Percentiles rank a stretch among this genome's conserved stretches.
These are phyloP conservation scores for Beauveria sp. DNA, from an alignment of 2,329 filamentous ascomycete genomes.

Conservation along the genomic window DNA sequence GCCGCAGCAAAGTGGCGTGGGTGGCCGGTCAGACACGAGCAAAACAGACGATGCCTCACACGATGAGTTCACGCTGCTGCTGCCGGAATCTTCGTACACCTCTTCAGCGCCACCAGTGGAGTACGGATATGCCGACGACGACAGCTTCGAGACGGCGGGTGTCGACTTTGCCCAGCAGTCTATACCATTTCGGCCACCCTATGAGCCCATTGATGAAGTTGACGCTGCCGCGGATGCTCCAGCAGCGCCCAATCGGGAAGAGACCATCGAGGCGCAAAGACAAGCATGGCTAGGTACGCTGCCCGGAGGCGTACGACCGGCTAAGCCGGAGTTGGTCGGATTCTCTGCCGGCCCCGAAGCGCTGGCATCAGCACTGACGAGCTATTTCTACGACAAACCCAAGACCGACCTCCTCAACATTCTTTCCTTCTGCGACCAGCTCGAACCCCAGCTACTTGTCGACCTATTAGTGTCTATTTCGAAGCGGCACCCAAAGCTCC, in stretches of 20 bases:
- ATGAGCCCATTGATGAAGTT: conserved; percentile 11
- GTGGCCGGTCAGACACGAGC: background rate
- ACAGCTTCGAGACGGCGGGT: conserved; percentile 7
- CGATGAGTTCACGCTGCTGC: background rate
- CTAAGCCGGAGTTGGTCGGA: conserved; percentile 30
- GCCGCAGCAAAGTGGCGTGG: background rate
- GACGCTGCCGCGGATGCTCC: conserved; percentile 17
- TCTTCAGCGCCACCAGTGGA: background rate
- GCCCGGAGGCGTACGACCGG: conserved; percentile 24
- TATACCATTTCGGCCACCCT: conserved; percentile 23
- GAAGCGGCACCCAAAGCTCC: conserved; percentile 33
- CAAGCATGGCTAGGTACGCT: conserved; percentile 25
- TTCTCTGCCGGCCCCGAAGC: conserved; percentile 27
- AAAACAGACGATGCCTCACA: background rate
- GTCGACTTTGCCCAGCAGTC: conserved; percentile 24
- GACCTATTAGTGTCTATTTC: conserved; percentile 36
- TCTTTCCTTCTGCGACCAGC: conserved; percentile 33
- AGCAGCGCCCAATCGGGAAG: background rate
- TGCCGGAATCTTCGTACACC: background rate
- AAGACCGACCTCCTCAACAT: conserved; percentile 33
- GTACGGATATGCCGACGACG: background rate
- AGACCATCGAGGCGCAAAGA: conserved; percentile 22
- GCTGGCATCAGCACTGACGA: conserved; percentile 24
- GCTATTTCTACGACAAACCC: conserved; percentile 31
- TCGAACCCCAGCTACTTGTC: conserved; percentile 32